These are phyloP conservation scores for Atkinsonella texensis DNA, from an alignment of 2,329 filamentous ascomycete species.

Conservation along the genomic window DNA sequence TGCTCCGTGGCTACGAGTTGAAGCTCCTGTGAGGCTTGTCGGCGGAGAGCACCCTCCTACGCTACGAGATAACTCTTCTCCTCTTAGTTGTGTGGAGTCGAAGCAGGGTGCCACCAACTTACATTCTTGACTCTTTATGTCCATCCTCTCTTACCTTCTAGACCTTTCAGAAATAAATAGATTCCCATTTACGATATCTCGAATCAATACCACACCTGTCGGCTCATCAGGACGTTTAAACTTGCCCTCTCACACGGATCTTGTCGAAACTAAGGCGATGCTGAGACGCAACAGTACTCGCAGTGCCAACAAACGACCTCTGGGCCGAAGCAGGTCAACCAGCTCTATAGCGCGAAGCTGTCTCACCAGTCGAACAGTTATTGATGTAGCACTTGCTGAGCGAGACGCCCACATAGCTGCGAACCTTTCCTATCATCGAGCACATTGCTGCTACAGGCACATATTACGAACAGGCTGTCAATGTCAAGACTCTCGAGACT, in stretches of 20 bases:
- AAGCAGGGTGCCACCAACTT: neutral
- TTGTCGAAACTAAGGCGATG: constrained; percentile 23
- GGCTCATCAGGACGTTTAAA: neutral
- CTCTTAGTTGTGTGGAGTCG: neutral
- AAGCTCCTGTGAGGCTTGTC: too few relatives aligned
- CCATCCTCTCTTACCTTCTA: neutral
- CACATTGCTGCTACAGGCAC: constrained; percentile 26
- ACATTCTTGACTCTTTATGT: neutral
- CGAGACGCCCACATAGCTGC: constrained; percentile 53
- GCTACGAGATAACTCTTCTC: neutral
- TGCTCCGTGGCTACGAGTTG: too few relatives aligned
- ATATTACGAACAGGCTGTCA: neutral
- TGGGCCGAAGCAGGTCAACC: constrained; percentile 42
- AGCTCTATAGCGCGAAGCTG: constrained; percentile 29
- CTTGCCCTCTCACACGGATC: too few relatives aligned
- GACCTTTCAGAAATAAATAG: neutral
- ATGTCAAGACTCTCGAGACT: constrained; percentile 14
- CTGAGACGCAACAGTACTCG: constrained; percentile 36
- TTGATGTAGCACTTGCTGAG: constrained; percentile 36
- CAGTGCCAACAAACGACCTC: constrained; percentile 25
- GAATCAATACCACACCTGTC: constrained; percentile 1
- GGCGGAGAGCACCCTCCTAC: neutral
- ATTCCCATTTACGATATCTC: constrained; percentile 1
- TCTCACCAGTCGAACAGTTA: constrained; percentile 31
- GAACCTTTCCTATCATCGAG: constrained; percentile 44